phyloP scores from a whole-genome alignment of 495 filamentous ascomycete species.

The Elasticomyces elasticus region DNA sequence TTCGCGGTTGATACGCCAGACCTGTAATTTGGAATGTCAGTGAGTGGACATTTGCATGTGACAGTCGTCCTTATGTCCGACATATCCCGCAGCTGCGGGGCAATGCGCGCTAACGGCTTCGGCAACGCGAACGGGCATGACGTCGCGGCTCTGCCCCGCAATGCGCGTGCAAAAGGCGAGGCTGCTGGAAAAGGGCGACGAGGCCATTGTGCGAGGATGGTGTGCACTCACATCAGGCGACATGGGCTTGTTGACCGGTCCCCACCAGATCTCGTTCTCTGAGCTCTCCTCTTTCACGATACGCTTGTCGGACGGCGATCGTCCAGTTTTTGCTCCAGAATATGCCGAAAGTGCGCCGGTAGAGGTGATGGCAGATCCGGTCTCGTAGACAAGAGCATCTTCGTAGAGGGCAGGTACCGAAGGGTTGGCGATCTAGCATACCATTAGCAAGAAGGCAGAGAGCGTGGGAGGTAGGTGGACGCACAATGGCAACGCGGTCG shows the following conservation, averaged over 20 bases:
- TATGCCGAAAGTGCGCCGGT: slow-evolving; percentile 91
- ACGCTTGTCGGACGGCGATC: slow-evolving; percentile 92
- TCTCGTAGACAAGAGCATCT: slow-evolving; percentile 98
- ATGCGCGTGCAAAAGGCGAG: neutral
- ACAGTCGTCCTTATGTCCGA: slow-evolving; percentile 1
- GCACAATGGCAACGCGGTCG: slow-evolving; percentile 92
- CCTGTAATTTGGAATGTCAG: slow-evolving; percentile 43
- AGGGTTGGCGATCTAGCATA: slow-evolving; percentile 68
- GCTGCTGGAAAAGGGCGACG: neutral
- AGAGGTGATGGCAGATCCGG: slow-evolving; percentile 91
- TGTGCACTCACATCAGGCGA: slow-evolving; percentile 73
- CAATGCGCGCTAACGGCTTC: neutral
- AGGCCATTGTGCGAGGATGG: neutral
- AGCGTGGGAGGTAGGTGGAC: slow-evolving; percentile 26
- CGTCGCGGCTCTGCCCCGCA: slow-evolving; percentile 9
- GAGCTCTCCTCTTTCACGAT: slow-evolving; percentile 87
- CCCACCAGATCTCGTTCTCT: slow-evolving; percentile 92
- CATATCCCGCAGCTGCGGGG: neutral
- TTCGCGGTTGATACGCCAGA: slow-evolving; percentile 99
- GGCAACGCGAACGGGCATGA: slow-evolving; percentile 9
- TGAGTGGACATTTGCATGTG: neutral
- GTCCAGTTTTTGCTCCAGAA: slow-evolving; percentile 95
- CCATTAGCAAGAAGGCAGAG: neutral
- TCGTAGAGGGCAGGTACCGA: slow-evolving; percentile 92
- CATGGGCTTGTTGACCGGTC: slow-evolving; percentile 98